phyloP scores from a whole-genome alignment of 345 rosid genomes.

The Alliaria petiolata region DNA sequence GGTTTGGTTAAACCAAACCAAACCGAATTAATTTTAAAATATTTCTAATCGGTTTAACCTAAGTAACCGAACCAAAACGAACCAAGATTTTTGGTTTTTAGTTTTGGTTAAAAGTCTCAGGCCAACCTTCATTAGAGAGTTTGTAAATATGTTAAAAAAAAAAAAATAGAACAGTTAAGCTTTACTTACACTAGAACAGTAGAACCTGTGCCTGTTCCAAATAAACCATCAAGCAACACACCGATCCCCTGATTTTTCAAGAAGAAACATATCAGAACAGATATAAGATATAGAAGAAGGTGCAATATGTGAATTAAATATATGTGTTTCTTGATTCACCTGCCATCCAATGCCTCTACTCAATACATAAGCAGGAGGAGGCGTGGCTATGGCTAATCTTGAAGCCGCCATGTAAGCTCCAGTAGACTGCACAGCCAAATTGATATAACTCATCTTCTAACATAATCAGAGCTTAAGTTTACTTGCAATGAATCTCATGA shows the following conservation, averaged over 20 bases:
- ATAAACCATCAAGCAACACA: slow-evolving; percentile 81
- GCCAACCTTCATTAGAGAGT: neutral
- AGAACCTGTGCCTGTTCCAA: slow-evolving; percentile 93
- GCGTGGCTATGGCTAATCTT: slow-evolving; percentile 93
- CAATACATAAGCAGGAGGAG: slow-evolving; percentile 95
- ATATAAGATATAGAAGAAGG: neutral
- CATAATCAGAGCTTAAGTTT: neutral
- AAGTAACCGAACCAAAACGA: too few species aligned
- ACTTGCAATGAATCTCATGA: neutral
- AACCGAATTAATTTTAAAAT: too few species aligned
- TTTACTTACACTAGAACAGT: slow-evolving; percentile 82
- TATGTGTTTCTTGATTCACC: slow-evolving; percentile 36
- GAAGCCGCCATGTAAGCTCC: slow-evolving; percentile 97
- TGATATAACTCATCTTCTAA: neutral
- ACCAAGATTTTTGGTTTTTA: too few species aligned
- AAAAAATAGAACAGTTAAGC: neutral
- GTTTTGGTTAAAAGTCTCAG: too few species aligned
- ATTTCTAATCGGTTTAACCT: too few species aligned
- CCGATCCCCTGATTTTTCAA: slow-evolving; percentile 66
- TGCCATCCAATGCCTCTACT: slow-evolving; percentile 99
- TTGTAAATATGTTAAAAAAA: neutral
- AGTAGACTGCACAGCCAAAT: slow-evolving; percentile 56
- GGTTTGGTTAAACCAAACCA: too few species aligned
- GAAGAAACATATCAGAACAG: neutral
- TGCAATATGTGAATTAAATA: neutral